Base-by-base conservation (phyloP, 345 rosid species). In the Zanthoxylum bungeanum region DNA sequence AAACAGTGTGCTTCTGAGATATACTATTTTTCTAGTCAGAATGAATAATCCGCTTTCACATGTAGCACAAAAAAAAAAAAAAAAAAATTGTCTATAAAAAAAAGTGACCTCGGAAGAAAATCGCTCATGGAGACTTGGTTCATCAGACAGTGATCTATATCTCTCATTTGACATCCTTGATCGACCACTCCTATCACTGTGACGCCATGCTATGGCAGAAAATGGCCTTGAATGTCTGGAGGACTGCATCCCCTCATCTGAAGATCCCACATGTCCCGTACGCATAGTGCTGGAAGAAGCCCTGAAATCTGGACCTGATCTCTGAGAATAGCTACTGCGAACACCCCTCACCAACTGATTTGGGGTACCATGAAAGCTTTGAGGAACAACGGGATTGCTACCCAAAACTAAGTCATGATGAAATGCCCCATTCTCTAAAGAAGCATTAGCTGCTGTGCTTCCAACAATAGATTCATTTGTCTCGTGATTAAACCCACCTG, bases 91-190 rank as follows among this genome's bases (percentile, higher is more conserved):
- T 56, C 28, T 56, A 50, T 4, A 61, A 60, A 50, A 9, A 64
- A 50, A 9, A 64, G 52, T 12, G 70, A 93, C 97, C 95, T 89
- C 92, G 33, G 94, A 81, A 39, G 87, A 75, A 75, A 82, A 76
- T 58, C 84, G 85, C 53, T 84, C 87, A 46, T 81, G 89, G 58
- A 82, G 75, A 78, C 81, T 74, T 68, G 71, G 82, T 70, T 80
- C 96, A 82, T 81, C 81, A 36, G 85, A 75, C 60, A 84, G 76
- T 49, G 86, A 75, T 30, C 85, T 85, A 67, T 79, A 80, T 76
- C 96, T 80, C 69, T 93, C 97, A 69, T 82, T 67, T 7, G 87
- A 79, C 59, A 83, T 75, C 84, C 95, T 88, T 31, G 95, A 81
- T 74, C 93, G 87, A 77, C 89, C 87, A 39, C 75, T 73, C 77